These are phyloP conservation scores for Podila minutissima DNA, from an alignment of 192 early-diverging fungal genomes.

Conservation along the genomic window DNA sequence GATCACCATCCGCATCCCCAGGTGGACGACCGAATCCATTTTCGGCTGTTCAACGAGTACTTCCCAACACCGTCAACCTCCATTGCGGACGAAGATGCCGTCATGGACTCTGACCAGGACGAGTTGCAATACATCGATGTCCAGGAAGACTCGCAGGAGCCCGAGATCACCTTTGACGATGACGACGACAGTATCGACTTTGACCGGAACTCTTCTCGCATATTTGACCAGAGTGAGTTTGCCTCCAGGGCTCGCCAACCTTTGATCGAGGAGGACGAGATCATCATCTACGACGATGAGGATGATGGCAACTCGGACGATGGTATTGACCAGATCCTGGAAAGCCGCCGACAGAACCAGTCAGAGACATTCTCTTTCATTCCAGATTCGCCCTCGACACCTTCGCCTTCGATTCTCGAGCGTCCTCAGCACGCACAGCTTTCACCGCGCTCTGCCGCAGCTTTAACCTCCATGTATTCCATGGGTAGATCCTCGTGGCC, in stretches of 20 bases:
- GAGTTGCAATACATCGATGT: not conserved
- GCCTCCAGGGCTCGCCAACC: not conserved
- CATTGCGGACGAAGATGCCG: conserved; percentile 4
- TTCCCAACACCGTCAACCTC: conserved; percentile 8
- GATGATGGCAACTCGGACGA: conserved; percentile 26
- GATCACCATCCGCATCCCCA: not conserved
- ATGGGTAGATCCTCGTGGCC: conserved; percentile 9
- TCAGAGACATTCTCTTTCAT: conserved; percentile 1
- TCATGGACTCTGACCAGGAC: conserved; percentile 9
- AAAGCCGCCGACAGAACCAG: conserved; percentile 6
- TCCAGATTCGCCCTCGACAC: conserved; percentile 6
- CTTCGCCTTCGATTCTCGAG: conserved; percentile 9
- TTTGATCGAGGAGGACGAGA: conserved; percentile 12
- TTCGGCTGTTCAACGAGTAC: conserved; percentile 24
- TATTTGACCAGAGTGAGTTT: conserved; percentile 12
- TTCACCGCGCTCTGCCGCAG: conserved; percentile 35
- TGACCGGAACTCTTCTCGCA: conserved; percentile 1
- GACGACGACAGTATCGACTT: conserved; percentile 4
- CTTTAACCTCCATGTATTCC: conserved; percentile 13
- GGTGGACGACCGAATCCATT: conserved; percentile 42
- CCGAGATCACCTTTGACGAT: not conserved
- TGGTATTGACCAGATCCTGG: conserved; percentile 24
- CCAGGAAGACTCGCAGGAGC: not conserved
- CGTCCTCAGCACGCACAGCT: conserved; percentile 36
- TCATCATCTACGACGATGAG: conserved; percentile 2